phyloP scores from a whole-genome alignment of 1,284 basidiomycete genomes.

The Apiotrichum mycotoxinovorans region DNA sequence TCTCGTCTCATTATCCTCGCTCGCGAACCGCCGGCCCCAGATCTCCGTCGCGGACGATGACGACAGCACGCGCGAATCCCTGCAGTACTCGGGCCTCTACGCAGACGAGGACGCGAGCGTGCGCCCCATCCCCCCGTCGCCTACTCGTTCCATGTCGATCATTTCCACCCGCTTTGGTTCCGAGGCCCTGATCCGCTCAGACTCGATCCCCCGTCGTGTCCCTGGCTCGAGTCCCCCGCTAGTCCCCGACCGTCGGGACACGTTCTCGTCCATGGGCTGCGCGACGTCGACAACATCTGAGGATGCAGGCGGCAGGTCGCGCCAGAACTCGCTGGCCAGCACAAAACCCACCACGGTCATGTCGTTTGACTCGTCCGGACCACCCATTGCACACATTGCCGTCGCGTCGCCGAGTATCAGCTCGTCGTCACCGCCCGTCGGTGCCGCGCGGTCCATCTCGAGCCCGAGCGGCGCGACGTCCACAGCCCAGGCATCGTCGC shows the following conservation, averaged over 20 bases:
- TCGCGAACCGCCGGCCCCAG: conserved; percentile 5
- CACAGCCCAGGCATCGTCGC: conserved; percentile 7
- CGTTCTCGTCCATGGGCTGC: conserved; percentile 12
- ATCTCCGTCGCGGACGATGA: conserved; percentile 25
- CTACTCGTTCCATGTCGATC: conserved; percentile 57
- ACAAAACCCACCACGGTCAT: conserved; percentile 94
- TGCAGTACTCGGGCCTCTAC: conserved; percentile 48
- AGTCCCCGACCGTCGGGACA: conserved; percentile 1
- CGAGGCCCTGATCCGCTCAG: conserved; percentile 6
- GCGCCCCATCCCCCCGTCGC: conserved; percentile 79
- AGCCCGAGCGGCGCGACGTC: conserved; percentile 2
- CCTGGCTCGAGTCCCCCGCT: neutral
- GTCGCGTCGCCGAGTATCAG: conserved; percentile 8
- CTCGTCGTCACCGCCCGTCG: neutral
- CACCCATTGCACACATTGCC: conserved; percentile 83
- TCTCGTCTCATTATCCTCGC: neutral
- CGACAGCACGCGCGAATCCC: conserved; percentile 5
- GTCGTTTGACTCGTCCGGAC: conserved; percentile 69
- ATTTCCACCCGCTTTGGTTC: conserved; percentile 28
- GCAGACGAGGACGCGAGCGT: conserved; percentile 87
- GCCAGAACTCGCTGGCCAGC: conserved; percentile 57
- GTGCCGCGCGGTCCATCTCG: conserved; percentile 6
- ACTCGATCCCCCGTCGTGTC: conserved; percentile 10
- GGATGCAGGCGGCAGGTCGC: conserved; percentile 5
- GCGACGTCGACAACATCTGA: conserved; percentile 21